Conservation (phyloP, 2,329 filamentous ascomycete species). For the Cercospora sp. region DNA sequence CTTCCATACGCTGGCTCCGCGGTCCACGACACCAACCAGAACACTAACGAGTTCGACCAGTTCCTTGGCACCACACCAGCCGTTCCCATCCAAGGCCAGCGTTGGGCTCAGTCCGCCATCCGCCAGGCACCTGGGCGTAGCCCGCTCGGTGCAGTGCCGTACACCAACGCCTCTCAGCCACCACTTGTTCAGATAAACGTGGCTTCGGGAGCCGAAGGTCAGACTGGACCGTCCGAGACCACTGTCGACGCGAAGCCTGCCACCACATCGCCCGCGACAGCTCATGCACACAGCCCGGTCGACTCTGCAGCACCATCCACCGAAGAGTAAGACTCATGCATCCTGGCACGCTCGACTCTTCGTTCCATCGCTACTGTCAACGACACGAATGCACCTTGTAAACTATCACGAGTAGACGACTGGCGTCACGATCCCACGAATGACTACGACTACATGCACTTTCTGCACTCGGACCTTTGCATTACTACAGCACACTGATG, state of each 20-base stretch:
- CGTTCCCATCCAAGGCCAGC: slow-evolving; percentile 40
- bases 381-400: slow-evolving; percentile 26
- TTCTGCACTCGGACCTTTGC: slow-evolving; percentile 22
- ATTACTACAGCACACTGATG: slow-evolving; percentile 26
- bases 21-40: slow-evolving; percentile 29
- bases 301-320: slow-evolving; percentile 31
- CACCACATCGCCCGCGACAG: slow-evolving; percentile 28
- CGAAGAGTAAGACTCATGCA: slow-evolving; percentile 28
- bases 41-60: slow-evolving; percentile 42
- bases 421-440: slow-evolving; percentile 31
- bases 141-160: slow-evolving; percentile 33
- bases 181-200: slow-evolving; percentile 31
- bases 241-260: slow-evolving; percentile 30
- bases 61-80: slow-evolving; percentile 38
- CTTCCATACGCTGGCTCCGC: slow-evolving; percentile 33
- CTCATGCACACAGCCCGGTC: slow-evolving; percentile 31
- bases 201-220: slow-evolving; percentile 24
- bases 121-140: slow-evolving; percentile 28
- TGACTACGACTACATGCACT: slow-evolving; percentile 29
- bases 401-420: slow-evolving; percentile 33
- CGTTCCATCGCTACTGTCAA: slow-evolving; percentile 30
- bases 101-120: slow-evolving; percentile 39
- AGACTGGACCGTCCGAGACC: slow-evolving; percentile 18
- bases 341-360: slow-evolving; percentile 10
- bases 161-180: slow-evolving; percentile 31